Evolutionary conservation across 495 filamentous ascomycete genomes (phyloP).

Genomic region (Amniculicola lignicola): DNA sequence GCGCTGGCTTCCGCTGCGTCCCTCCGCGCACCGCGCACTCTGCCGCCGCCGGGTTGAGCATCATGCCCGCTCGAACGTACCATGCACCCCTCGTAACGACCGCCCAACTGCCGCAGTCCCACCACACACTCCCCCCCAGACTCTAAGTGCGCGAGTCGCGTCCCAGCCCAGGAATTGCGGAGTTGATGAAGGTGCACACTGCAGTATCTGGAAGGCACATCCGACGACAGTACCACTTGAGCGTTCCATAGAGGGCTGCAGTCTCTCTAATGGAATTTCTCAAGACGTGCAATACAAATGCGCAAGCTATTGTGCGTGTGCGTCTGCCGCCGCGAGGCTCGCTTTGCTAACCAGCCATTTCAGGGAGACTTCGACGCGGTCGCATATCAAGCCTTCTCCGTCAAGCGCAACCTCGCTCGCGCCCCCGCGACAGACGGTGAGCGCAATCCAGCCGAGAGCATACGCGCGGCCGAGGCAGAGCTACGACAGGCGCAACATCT

Average conservation of each 20-base stretch:
- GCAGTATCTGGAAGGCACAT: slow-evolving; percentile 29
- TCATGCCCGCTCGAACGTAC: slow-evolving; percentile 18
- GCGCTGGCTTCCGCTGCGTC: background rate
- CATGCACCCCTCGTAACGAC: slow-evolving; percentile 15
- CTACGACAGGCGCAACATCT: slow-evolving; percentile 23
- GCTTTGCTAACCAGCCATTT: background rate
- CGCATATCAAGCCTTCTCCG: slow-evolving; percentile 34
- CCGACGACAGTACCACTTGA: slow-evolving; percentile 35
- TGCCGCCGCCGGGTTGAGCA: slow-evolving; percentile 19
- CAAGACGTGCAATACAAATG: slow-evolving; percentile 40
- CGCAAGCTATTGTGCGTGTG: slow-evolving; percentile 33
- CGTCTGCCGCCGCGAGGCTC: background rate
- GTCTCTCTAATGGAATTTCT: slow-evolving; percentile 40
- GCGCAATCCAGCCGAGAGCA: slow-evolving; percentile 7
- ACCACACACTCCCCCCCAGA: background rate
- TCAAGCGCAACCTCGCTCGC: slow-evolving; percentile 12
- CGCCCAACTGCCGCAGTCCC: background rate
- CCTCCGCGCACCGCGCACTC: background rate
- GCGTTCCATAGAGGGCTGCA: slow-evolving; percentile 36
- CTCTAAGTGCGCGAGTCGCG: slow-evolving; percentile 7
- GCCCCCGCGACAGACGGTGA: background rate
- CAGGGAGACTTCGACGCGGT: slow-evolving; percentile 36
- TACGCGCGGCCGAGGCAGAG: slow-evolving; percentile 22
- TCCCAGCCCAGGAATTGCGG: slow-evolving; percentile 11
- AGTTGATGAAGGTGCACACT: slow-evolving; percentile 36